These are phyloP conservation scores for Saksenaea vasiformis DNA, from an alignment of 371 early-diverging fungal species.

Conservation along the genomic window DNA sequence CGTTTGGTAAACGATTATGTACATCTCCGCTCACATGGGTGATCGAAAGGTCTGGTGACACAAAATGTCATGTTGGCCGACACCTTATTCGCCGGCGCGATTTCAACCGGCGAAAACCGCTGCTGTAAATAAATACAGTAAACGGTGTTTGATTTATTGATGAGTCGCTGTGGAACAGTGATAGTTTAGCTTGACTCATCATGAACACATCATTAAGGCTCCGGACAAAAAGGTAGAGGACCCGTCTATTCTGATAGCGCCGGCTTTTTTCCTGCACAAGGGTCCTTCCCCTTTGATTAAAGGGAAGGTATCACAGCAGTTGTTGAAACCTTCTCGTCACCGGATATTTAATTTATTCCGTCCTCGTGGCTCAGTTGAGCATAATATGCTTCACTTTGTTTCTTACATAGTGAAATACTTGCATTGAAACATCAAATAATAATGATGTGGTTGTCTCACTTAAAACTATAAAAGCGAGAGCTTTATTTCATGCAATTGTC, in stretches of 20 bases:
- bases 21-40: too few species aligned
- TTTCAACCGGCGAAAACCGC: background rate
- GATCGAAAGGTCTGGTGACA: too few species aligned
- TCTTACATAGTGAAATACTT: background rate
- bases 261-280: background rate
- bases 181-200: slow-evolving; percentile 2
- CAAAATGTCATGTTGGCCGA: too few species aligned
- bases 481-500: background rate
- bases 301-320: background rate
- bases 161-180: background rate
- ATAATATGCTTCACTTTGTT: background rate
- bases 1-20: too few species aligned
- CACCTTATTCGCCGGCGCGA: too few species aligned
- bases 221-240: background rate
- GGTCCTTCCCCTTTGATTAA: background rate
- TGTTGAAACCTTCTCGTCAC: background rate
- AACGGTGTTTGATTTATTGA: background rate
- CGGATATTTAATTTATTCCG: background rate
- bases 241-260: background rate
- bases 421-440: background rate
- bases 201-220: background rate
- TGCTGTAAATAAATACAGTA: background rate
- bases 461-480: background rate
- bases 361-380: background rate
- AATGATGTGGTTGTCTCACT: background rate